These are phyloP conservation scores for Starmerella riodocensis DNA, from an alignment of 805 yeast genomes.

Conservation along the genomic window DNA sequence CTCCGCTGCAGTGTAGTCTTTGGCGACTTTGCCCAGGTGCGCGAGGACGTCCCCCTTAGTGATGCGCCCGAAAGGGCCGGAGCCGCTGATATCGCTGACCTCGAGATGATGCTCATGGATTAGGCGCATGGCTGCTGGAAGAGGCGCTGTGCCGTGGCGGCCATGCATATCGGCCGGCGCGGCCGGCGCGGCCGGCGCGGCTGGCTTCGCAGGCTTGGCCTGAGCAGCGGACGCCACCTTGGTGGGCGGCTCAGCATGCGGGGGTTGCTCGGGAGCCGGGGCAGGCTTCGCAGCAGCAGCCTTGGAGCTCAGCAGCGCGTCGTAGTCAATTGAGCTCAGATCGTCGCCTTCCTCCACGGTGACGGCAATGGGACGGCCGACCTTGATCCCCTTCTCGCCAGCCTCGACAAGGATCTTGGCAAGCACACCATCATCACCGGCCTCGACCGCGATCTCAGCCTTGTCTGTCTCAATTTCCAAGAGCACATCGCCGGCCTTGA, in stretches of 20 bases:
- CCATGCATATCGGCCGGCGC: slow-evolving; percentile 14
- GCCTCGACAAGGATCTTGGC: slow-evolving; percentile 57
- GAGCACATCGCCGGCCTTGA: slow-evolving; percentile 79
- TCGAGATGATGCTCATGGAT: slow-evolving; percentile 52
- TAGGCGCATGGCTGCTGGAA: slow-evolving; percentile 40
- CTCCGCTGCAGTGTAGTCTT: slow-evolving; percentile 40
- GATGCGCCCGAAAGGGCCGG: slow-evolving; percentile 81
- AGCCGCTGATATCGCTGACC: slow-evolving; percentile 54
- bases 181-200: slow-evolving; percentile 13
- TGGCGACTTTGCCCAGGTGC: slow-evolving; percentile 56
- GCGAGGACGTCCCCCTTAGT: slow-evolving; percentile 88
- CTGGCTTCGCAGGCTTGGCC: slow-evolving; percentile 2
- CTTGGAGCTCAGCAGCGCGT: slow-evolving; percentile 30
- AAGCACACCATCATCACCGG: slow-evolving; percentile 81
- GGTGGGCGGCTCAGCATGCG: slow-evolving; percentile 2
- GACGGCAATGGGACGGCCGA: slow-evolving; percentile 81
- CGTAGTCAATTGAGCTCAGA: slow-evolving; percentile 46
- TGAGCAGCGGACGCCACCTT: slow-evolving; percentile 12
- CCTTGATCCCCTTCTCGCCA: slow-evolving; percentile 71
- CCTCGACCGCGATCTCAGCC: slow-evolving; percentile 95
- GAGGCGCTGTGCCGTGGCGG: slow-evolving; percentile 52
- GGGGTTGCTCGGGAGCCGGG: slow-evolving; percentile 7
- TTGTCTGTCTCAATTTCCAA: slow-evolving; percentile 97
- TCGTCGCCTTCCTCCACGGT: slow-evolving; percentile 85
- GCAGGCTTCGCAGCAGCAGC: slow-evolving; percentile 15